Percentiles rank a stretch among this genome's conserved stretches.
These are phyloP conservation scores for Limtongia smithiae DNA, from an alignment of 805 yeast genomes.

Conservation along the genomic window DNA sequence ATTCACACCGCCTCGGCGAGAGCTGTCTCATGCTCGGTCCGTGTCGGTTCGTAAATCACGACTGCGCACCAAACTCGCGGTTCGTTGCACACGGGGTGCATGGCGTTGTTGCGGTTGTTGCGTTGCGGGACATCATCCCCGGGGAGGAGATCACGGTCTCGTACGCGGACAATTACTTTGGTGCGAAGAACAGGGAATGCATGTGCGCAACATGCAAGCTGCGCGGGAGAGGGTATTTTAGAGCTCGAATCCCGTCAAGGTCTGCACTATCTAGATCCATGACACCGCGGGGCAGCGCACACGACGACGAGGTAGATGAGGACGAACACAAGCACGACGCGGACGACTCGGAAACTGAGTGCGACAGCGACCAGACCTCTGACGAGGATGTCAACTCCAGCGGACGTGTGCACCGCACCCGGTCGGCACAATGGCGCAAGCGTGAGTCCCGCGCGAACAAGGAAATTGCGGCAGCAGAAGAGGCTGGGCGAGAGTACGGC, in stretches of 20 bases:
- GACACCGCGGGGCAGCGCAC: no score
- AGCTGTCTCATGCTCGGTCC: conserved; percentile 49
- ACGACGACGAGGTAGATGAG: neutral
- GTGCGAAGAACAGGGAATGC: conserved; percentile 43
- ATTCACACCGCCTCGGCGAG: conserved; percentile 37
- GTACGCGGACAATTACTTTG: conserved; percentile 46
- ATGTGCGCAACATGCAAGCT: conserved; percentile 46
- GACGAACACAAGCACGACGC: neutral
- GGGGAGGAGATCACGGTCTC: conserved; percentile 50
- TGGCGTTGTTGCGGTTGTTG: conserved; percentile 38
- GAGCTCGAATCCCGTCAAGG: no score
- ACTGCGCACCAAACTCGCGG: conserved; percentile 45
- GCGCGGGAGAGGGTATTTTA: conserved; percentile 18
- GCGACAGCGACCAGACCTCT: neutral
- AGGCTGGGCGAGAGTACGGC: neutral
- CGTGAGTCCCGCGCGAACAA: neutral
- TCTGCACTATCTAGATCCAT: no score
- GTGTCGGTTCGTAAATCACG: conserved; percentile 48
- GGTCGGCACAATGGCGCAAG: no score
- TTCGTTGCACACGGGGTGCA: conserved; percentile 35
- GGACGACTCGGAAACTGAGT: neutral
- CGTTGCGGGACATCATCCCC: conserved; percentile 38
- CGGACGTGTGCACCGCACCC: neutral
- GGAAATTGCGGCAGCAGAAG: neutral
- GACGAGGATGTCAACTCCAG: neutral